Percentiles rank a stretch among this genome's conserved stretches.
Evolutionary conservation across 495 filamentous ascomycete species (phyloP).

Genomic region (Trichodelitschia bisporula): DNA sequence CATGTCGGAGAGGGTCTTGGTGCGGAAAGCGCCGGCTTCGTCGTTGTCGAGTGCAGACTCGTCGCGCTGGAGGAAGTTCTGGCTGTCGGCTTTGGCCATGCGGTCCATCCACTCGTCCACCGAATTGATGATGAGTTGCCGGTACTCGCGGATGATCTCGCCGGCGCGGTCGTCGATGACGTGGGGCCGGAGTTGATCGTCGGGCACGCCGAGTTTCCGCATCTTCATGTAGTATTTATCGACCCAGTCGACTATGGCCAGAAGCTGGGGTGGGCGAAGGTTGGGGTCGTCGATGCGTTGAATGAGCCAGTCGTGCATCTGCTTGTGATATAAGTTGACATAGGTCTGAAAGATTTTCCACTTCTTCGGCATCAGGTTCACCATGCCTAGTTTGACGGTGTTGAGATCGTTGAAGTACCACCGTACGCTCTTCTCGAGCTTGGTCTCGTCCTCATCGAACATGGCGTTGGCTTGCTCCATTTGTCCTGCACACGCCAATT

Average conservation of each 20-base stretch:
- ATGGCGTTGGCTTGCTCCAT: constrained; percentile 47
- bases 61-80: constrained; percentile 50
- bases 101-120: constrained; percentile 96
- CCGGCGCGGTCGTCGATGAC: constrained; percentile 69
- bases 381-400: constrained; percentile 75
- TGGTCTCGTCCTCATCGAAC: constrained; percentile 63
- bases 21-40: constrained; percentile 68
- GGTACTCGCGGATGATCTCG: constrained; percentile 81
- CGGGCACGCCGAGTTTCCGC: constrained; percentile 50
- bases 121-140: constrained; percentile 75
- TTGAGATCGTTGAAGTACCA: constrained; percentile 98
- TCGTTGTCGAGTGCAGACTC: constrained; percentile 64
- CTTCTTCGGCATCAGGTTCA: constrained; percentile 73
- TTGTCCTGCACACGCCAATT: constrained; percentile 42
- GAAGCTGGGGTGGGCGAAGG: constrained; percentile 49
- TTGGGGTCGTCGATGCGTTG: constrained; percentile 58
- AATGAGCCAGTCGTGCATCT: constrained; percentile 86
- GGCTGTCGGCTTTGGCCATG: constrained; percentile 56
- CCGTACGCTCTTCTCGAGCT: constrained; percentile 56
- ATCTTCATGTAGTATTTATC: constrained; percentile 93
- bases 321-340: constrained; percentile 63
- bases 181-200: constrained; percentile 45
- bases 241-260: constrained; percentile 82
- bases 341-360: constrained; percentile 93
- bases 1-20: constrained; percentile 71